Conservation (phyloP, 139 green algal species). For the Coccomyxa sp. region DNA sequence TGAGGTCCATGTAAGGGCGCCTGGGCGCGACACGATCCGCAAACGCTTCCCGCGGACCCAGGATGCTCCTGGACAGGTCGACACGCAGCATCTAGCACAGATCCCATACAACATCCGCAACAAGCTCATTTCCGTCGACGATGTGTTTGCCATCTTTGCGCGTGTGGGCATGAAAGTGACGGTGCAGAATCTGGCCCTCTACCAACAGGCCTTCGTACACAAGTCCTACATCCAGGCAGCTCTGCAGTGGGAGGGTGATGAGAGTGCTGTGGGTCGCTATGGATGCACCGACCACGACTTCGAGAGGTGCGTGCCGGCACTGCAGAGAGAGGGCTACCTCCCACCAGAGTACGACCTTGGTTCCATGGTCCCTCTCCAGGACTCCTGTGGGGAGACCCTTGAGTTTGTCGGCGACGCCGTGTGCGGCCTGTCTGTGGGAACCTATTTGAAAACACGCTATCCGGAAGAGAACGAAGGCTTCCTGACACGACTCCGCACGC, state of each 20-base stretch:
- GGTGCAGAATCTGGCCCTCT: neutral
- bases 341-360: neutral
- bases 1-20: neutral
- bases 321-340: neutral
- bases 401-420: neutral
- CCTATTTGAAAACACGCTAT: neutral
- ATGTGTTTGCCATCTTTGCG: neutral
- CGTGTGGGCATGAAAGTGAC: neutral
- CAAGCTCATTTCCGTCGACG: neutral
- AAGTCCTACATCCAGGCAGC: neutral
- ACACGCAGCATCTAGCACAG: neutral
- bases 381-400: neutral
- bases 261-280: neutral
- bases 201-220: neutral
- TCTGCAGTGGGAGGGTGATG: neutral
- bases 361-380: neutral
- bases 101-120: neutral
- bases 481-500: neutral
- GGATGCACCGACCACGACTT: neutral
- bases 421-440: neutral
- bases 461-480: neutral
- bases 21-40: neutral
- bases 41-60: neutral
- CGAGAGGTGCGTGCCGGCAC: neutral
- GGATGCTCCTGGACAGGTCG: neutral